These are phyloP conservation scores for Beta lomatogona DNA, from an alignment of 179 eudicot species.

Conservation along the genomic window DNA sequence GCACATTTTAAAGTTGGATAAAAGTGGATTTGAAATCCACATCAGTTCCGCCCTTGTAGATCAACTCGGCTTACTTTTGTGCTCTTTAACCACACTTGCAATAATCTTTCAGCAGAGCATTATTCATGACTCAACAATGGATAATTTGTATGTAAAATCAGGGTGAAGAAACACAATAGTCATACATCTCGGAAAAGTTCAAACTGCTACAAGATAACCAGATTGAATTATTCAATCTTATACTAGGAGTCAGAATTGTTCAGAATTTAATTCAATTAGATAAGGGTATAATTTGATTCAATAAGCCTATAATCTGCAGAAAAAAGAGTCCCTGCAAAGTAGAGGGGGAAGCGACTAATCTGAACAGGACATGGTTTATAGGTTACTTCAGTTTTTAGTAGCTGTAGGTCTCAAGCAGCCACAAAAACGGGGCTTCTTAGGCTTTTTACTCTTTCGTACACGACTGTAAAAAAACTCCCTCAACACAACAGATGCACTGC, in stretches of 20 bases:
- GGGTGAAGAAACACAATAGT: background rate
- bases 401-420: slow-evolving; percentile 67
- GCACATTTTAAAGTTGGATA: too few relatives aligned
- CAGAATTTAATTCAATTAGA: slow-evolving; percentile 10
- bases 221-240: background rate
- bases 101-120: background rate
- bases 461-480: slow-evolving; percentile 61
- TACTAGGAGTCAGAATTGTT: background rate
- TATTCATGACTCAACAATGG: background rate
- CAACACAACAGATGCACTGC: slow-evolving; percentile 53
- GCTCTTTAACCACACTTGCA: background rate
- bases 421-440: slow-evolving; percentile 58
- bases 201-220: background rate
- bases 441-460: slow-evolving; percentile 50
- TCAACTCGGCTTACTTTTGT: too few relatives aligned
- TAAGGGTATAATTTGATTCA: slow-evolving; percentile 15
- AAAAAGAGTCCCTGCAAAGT: slow-evolving; percentile 8
- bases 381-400: slow-evolving; percentile 30
- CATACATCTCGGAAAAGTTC: slow-evolving; percentile 3
- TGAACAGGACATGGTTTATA: background rate
- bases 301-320: slow-evolving; percentile 4
- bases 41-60: too few relatives aligned
- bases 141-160: background rate
- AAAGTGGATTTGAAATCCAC: too few relatives aligned
- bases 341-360: background rate